Base-by-base conservation (phyloP, 768 basidiomycete species). In the Rhodotorula kratochvilovae region DNA sequence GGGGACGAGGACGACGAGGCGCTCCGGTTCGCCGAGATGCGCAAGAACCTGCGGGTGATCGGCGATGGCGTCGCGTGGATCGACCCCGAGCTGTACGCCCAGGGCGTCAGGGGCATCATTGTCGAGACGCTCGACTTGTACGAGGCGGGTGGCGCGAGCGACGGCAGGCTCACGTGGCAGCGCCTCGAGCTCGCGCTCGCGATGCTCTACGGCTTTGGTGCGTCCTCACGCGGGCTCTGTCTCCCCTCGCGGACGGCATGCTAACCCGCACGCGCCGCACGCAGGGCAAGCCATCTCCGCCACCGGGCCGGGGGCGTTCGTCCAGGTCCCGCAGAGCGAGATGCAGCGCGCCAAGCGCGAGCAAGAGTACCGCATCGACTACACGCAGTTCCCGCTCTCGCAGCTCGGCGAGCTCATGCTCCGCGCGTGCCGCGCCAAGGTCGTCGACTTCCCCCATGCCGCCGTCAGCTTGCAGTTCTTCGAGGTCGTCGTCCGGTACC, bases 111-210 rank as follows among this genome's bases (percentile, higher is more conserved):
- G 43, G 84, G 85, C 12, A 85, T 92, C 39, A 87, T 91, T 17
- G 80, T 90, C 70, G 85, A 85, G 69, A 94, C 91, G 0, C 84
- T 96, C 43, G 85, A 59, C 58, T 19, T 59, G 39, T 59, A 10
- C 19, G 58, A 88, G 11, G 84, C 87, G 2, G 90, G 88, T 76
- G 84, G 85, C 61, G 61, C 76, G 0, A 71, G 70, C 21, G 87
- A 89, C 0, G 80, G 85, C 0, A 79, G 83, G 27, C 80, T 96
- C 46, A 85, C 89, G 70, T 98, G 96, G 96, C 87, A 92, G 76
- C 89, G 94, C 73, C 91, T 90, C 5, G 96, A 99, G 80, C 84
- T 98, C 29, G 92, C 91, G 1, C 83, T 95, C n/a, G 92, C 92
- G 80, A 84, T 98, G 35, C 87, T 97, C 17, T 97, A 88, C 78